Evolutionary conservation across 1,284 basidiomycete species (phyloP).

Genomic region (Amylostereum areolatum): DNA sequence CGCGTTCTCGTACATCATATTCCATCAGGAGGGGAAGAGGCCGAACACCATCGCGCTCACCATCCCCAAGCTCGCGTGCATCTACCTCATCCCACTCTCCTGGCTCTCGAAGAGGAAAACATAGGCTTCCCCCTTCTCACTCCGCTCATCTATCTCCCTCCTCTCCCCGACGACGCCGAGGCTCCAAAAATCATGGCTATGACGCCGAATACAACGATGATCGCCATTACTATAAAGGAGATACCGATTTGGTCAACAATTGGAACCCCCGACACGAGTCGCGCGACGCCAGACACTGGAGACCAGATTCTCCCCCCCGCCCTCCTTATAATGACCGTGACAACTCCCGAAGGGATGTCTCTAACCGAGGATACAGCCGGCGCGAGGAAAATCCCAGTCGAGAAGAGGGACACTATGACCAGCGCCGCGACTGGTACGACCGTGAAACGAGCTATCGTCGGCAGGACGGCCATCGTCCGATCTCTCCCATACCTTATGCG

Average conservation of each 20-base stretch:
- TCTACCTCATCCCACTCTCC: slow-evolving; percentile 31
- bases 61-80: slow-evolving; percentile 6
- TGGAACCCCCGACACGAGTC: slow-evolving; percentile 9
- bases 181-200: slow-evolving; percentile 6
- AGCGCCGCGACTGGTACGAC: slow-evolving; percentile 8
- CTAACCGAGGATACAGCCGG: too few relatives aligned
- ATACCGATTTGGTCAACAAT: slow-evolving; percentile 4
- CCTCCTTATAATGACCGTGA: slow-evolving; percentile 22
- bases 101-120: slow-evolving; percentile 26
- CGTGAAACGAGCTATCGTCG: slow-evolving; percentile 4
- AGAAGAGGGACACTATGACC: too few relatives aligned
- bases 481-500: slow-evolving; percentile 6
- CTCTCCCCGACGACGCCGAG: slow-evolving; percentile 11
- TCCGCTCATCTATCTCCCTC: slow-evolving; percentile 33
- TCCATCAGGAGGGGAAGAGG: slow-evolving; percentile 2
- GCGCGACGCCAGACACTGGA: slow-evolving; percentile 22
- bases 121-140: slow-evolving; percentile 37
- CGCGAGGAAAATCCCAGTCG: too few relatives aligned
- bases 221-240: background rate
- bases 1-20: background rate
- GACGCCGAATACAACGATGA: slow-evolving; percentile 1
- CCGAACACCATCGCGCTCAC: slow-evolving; percentile 6
- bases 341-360: background rate
- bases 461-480: slow-evolving; percentile 3
- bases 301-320: slow-evolving; percentile 9